Evolutionary conservation across 129 eudicot species (phyloP).

Genomic region (Ambrosia trifida): DNA sequence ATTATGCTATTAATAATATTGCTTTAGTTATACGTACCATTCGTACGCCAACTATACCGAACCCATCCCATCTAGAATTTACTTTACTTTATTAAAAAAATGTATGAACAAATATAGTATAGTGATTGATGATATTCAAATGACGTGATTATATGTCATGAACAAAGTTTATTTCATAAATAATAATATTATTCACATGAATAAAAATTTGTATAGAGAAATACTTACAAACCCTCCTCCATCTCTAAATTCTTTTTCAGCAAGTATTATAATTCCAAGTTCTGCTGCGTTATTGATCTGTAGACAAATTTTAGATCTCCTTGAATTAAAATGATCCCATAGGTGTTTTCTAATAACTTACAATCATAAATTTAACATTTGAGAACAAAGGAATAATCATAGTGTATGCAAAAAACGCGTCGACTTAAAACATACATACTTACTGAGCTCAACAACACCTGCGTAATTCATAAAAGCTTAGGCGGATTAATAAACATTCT

Average conservation of each 20-base stretch:
- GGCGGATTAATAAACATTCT: too few relatives aligned
- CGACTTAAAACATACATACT: too few relatives aligned
- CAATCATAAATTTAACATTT: not conserved
- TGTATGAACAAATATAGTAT: too few relatives aligned
- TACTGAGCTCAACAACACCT: not conserved
- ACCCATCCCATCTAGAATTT: too few relatives aligned
- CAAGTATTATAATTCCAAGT: conserved; percentile 2
- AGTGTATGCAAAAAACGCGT: too few relatives aligned
- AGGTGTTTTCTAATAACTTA: not conserved
- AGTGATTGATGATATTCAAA: not conserved
- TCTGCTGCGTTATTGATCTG: conserved; percentile 14
- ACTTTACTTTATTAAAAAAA: too few relatives aligned
- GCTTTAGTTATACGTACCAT: too few relatives aligned
- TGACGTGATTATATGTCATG: too few relatives aligned
- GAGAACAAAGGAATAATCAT: not conserved
- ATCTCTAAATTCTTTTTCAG: not conserved
- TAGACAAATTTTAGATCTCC: not conserved
- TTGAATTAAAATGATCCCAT: not conserved
- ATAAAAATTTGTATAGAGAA: too few relatives aligned
- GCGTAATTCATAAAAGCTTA: not conserved
- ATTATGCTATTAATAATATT: too few relatives aligned
- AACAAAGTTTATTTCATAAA: too few relatives aligned
- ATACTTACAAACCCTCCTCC: not conserved
- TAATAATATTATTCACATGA: not conserved
- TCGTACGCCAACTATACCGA: too few relatives aligned